Evolutionary conservation across 2,329 filamentous ascomycete genomes (phyloP).

Genomic region (Zasmidium citrigriseum): DNA sequence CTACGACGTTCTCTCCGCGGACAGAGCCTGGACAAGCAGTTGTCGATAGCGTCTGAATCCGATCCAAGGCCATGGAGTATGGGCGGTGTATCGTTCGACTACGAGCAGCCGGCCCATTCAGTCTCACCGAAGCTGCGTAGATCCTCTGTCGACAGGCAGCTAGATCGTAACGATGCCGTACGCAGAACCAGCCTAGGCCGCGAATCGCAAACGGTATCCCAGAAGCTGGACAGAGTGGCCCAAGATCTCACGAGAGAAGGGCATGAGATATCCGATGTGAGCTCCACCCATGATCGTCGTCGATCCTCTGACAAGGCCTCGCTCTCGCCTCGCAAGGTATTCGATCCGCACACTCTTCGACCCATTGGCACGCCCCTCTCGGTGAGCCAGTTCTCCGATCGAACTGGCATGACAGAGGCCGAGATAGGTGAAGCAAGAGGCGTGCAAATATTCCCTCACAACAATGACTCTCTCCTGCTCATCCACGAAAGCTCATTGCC

Average conservation of each 20-base stretch:
- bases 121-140: slow-evolving; percentile 17
- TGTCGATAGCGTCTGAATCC: background rate
- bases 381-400: slow-evolving; percentile 28
- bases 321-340: slow-evolving; percentile 24
- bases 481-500: slow-evolving; percentile 51
- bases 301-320: slow-evolving; percentile 16
- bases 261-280: slow-evolving; percentile 2
- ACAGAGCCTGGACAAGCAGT: slow-evolving; percentile 12
- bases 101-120: background rate
- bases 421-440: slow-evolving; percentile 64
- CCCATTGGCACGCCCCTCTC: slow-evolving; percentile 29
- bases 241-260: slow-evolving; percentile 7
- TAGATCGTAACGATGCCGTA: slow-evolving; percentile 21
- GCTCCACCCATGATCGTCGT: slow-evolving; percentile 8
- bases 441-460: slow-evolving; percentile 62
- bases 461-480: slow-evolving; percentile 64
- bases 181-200: slow-evolving; percentile 21
- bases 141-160: slow-evolving; percentile 20
- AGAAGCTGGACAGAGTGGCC: slow-evolving; percentile 9
- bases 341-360: slow-evolving; percentile 25
- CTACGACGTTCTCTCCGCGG: slow-evolving; percentile 20
- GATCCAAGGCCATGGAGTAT: slow-evolving; percentile 13
- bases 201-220: slow-evolving; percentile 12
- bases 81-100: background rate
- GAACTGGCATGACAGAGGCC: slow-evolving; percentile 30